Base-by-base conservation (phyloP, 1,139 yeast genomes). In the Scheffersomyces insectosa region DNA sequence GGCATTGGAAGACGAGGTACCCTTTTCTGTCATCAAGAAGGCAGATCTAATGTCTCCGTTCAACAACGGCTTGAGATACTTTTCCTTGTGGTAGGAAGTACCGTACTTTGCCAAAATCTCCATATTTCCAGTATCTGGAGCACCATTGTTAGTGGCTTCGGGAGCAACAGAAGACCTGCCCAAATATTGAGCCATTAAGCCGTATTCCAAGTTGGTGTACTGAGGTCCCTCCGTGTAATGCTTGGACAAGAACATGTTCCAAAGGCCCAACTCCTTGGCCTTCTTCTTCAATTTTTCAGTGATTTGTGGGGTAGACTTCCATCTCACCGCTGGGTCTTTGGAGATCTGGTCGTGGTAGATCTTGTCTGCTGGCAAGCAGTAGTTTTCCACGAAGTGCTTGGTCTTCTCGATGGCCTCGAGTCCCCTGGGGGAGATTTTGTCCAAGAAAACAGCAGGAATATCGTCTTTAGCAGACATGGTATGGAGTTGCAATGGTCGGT, bases 111-210 rank as follows among this genome's bases (percentile, higher is more conserved):
- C 85, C 49, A 84, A 62, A 16, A 84, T 70, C 59, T 83, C 89
- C 86, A 83, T 83, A 56, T 84, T 83, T 6, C 89, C 89, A n/a
- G 88, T 83, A 54, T 83, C 89, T 12, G 89, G 89, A 6, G 88
- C 88, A 42, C 63, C 66, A 25, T 83, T 79, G 59, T 83, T 83
- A 49, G 85, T 80, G 25, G 80, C 85, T 56, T 80, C 86, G 2
- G 88, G 83, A 1, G 81, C 87, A 41, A 73, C 59, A 43, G 68
- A 65, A 2, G 82, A 71, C 43, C 81, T 69, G 16, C 89, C 89
- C 60, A 83, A 70, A 54, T 81, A 82, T 55, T 79, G 82, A 1
- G 87, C 86, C 88, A 83, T 82, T 45, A 83, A 65, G 0, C 85
- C 88, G 56, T 83, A 83, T 57, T 83, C 89, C 55, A 83, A 65